Evolutionary conservation across 352 stramenopile species (phyloP).

Genomic region (Globisporangium echinulatum): DNA sequence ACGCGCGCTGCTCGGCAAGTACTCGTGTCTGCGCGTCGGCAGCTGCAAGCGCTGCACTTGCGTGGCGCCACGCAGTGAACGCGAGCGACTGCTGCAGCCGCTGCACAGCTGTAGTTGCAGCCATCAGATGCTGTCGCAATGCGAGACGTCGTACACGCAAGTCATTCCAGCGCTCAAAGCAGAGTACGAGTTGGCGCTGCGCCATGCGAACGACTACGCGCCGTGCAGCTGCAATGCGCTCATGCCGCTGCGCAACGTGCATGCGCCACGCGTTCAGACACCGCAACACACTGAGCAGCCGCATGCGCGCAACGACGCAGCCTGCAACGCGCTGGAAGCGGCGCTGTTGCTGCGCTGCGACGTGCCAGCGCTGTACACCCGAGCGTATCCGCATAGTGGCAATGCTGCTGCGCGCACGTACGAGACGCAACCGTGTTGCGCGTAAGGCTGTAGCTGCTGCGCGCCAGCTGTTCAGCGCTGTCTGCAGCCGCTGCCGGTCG

Average conservation of each 20-base stretch:
- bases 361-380: slow-evolving; percentile 5
- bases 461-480: slow-evolving; percentile 5
- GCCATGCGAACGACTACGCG: slow-evolving; percentile 28
- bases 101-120: no score
- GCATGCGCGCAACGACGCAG: slow-evolving; percentile 18
- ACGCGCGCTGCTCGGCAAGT: slow-evolving; percentile 17
- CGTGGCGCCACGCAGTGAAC: slow-evolving; percentile 14
- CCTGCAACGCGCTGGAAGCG: neutral
- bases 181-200: slow-evolving; percentile 6
- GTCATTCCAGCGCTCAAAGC: slow-evolving; percentile 15
- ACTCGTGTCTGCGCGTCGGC: slow-evolving; percentile 11
- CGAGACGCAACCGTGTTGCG: slow-evolving; percentile 7
- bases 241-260: slow-evolving; percentile 4
- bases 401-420: neutral
- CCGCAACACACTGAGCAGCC: slow-evolving; percentile 23
- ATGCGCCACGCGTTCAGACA: slow-evolving; percentile 58
- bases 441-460: neutral
- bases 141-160: neutral
- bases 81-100: neutral
- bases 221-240: slow-evolving; percentile 17
- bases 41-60: slow-evolving; percentile 7
- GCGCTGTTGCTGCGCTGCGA: neutral
- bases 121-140: neutral
- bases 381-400: neutral
- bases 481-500: slow-evolving; percentile 18